These are phyloP conservation scores for Ascomycota sp. DNA, from an alignment of 2,329 filamentous ascomycete species.

Conservation along the genomic window DNA sequence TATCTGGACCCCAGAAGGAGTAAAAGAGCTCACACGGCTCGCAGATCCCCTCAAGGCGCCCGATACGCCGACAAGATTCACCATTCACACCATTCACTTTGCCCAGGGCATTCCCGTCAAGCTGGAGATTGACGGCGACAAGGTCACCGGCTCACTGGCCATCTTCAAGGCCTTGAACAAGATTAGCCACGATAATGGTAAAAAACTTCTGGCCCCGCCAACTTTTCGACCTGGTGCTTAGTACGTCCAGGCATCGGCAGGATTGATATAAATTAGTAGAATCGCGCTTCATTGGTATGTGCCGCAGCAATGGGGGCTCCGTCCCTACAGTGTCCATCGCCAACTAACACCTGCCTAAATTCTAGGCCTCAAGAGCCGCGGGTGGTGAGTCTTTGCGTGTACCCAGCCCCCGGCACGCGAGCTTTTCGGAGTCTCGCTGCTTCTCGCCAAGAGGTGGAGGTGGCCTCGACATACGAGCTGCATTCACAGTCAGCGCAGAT, in stretches of 20 bases:
- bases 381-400: not conserved
- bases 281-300: no score
- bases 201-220: conserved; percentile 52
- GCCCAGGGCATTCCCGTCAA: conserved; percentile 43
- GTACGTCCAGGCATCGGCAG: not conserved
- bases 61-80: no score
- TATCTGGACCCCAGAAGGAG: conserved; percentile 40
- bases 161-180: conserved; percentile 44
- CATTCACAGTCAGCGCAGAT: no score
- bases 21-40: conserved; percentile 46
- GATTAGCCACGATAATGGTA: conserved; percentile 41
- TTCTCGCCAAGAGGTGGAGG: no score
- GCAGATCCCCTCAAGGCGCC: no score
- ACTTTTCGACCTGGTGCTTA: conserved; percentile 1
- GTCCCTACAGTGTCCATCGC: no score
- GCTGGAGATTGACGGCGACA: conserved; percentile 28
- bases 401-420: no score
- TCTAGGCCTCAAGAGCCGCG: conserved; percentile 11
- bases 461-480: no score
- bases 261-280: conserved; percentile 8
- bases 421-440: no score
- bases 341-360: no score
- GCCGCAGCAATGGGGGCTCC: no score
- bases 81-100: no score
- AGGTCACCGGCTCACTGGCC: conserved; percentile 30